Evolutionary conservation across 352 stramenopile species (phyloP).

Genomic region (Phytophthora melonis): DNA sequence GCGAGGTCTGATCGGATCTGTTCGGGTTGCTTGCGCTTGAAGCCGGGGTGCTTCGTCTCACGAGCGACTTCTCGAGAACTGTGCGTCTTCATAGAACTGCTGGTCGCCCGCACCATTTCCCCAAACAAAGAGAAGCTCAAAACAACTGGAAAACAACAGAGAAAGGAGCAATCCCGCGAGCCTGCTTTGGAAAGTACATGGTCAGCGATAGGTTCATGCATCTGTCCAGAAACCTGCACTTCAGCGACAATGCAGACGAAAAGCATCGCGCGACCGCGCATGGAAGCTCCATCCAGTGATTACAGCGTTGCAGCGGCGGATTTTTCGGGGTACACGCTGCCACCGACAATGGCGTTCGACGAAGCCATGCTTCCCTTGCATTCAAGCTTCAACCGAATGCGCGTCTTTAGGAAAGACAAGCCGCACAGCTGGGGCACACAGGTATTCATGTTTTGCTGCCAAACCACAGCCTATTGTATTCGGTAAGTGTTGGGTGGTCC

Average conservation of each 20-base stretch:
- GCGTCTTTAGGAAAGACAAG: not conserved
- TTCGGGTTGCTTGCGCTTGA: too few relatives aligned
- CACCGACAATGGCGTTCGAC: slow-evolving; percentile 13
- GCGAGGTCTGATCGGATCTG: too few relatives aligned
- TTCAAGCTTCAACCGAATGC: slow-evolving; percentile 3
- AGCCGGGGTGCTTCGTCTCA: too few relatives aligned
- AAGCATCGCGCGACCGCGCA: not conserved
- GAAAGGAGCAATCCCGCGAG: slow-evolving; percentile 13
- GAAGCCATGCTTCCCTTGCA: not conserved
- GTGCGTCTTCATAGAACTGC: not conserved
- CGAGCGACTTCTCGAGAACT: too few relatives aligned
- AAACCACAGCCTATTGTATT: too few relatives aligned
- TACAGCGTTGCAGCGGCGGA: not conserved
- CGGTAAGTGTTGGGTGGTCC: too few relatives aligned
- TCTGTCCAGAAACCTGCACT: slow-evolving; percentile 11
- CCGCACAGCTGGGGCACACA: not conserved
- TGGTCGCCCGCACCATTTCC: slow-evolving; percentile 4
- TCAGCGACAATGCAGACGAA: not conserved
- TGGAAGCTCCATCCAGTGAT: slow-evolving; percentile 15
- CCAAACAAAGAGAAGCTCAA: slow-evolving; percentile 17
- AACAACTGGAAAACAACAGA: slow-evolving; percentile 15
- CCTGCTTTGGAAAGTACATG: slow-evolving; percentile 23
- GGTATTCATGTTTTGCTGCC: not conserved
- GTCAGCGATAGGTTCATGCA: slow-evolving; percentile 16
- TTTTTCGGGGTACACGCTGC: slow-evolving; percentile 10